A percentile compares a stretch with the other conserved stretches of the same genome.
Evolutionary conservation across 345 rosid genomes (phyloP).

Genomic region (Limnanthes douglasii): DNA sequence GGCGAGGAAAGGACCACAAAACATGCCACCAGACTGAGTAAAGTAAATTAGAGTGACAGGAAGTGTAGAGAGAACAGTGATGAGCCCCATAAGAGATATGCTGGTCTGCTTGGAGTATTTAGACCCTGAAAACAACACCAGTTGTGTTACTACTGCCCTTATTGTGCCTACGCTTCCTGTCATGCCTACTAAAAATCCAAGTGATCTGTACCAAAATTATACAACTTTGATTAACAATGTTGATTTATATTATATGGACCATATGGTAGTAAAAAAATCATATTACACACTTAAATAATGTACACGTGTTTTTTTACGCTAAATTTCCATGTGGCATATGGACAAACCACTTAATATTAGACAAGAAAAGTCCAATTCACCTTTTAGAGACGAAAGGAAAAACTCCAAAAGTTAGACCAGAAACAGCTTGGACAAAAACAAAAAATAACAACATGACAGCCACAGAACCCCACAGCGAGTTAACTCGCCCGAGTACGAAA

Average conservation of each 20-base stretch:
- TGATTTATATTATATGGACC: too few species aligned
- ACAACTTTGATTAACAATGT: too few species aligned
- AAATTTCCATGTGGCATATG: too few species aligned
- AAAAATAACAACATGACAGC: slow-evolving; percentile 49
- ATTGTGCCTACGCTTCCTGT: slow-evolving; percentile 75
- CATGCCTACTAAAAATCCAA: slow-evolving; percentile 75
- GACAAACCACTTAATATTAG: too few species aligned
- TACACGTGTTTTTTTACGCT: too few species aligned
- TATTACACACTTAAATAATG: too few species aligned
- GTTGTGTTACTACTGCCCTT: slow-evolving; percentile 62
- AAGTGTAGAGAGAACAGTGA: slow-evolving; percentile 38
- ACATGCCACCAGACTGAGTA: slow-evolving; percentile 55
- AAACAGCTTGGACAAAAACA: slow-evolving; percentile 63
- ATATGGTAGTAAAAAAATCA: too few species aligned
- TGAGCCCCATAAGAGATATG: slow-evolving; percentile 77
- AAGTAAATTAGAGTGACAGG: slow-evolving; percentile 37
- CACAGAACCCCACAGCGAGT: slow-evolving; percentile 41
- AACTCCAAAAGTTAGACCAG: slow-evolving; percentile 73
- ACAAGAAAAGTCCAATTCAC: slow-evolving; percentile 16
- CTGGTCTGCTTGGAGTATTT: slow-evolving; percentile 35
- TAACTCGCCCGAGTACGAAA: slow-evolving; percentile 38
- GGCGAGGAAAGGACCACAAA: slow-evolving; percentile 33
- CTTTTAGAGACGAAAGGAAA: slow-evolving; percentile 76
- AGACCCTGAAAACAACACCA: slow-evolving; percentile 47
- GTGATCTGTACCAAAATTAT: too few species aligned